Evolutionary conservation across 1,284 basidiomycete species (phyloP), one percentile per base, ranked within the genome.

Genomic region (Austroboletus niveus): DNA sequence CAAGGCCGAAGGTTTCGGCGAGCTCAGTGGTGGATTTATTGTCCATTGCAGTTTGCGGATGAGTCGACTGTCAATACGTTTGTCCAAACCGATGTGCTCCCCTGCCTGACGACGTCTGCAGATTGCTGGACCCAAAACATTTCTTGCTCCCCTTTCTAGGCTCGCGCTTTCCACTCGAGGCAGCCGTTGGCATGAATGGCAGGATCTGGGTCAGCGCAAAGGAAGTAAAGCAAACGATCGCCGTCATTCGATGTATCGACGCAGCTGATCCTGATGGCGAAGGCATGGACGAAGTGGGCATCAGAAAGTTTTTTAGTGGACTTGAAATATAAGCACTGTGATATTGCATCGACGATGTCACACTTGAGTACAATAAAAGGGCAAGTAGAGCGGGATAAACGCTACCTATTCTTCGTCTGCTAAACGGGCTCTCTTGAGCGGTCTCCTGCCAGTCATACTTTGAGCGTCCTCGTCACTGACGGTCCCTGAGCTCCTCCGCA

Each of bases 1-100:
- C 59, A 94, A 93, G 69, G 74, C 89, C 0, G 87, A 87, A 56
- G 92, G 89, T 0, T 93, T 88, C 59, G 92, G 91, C 2, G 90
- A 92, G 60, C 77, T 94, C 24, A 88, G 85, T 54, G 85, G 84
- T 9, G 91, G 91, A 2, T 91, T 92, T 60, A 61, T 92, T 46
- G 77, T 85, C 14, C 79, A 79, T 51, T 90, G 88, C 61, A 89
- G 87, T 63, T 69, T 93, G 43, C 81, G 81, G 55, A 85, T 89
- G 80, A 88, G 84, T 70, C 79, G 90, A 69, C 73, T 81, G 91
- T 92, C 60, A 20, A 54, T 66, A 84, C 77, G 4, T n/a, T 39
- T 45, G 22, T 32, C 52, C 48, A 46, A 38, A 20, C 30, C 47
- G 44, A 49, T 9, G 50, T 36, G 47, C 31, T 42, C 42, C 30